These are phyloP conservation scores for Debaryomyces robertsiae DNA, from an alignment of 1,139 yeast species.

Conservation along the genomic window DNA sequence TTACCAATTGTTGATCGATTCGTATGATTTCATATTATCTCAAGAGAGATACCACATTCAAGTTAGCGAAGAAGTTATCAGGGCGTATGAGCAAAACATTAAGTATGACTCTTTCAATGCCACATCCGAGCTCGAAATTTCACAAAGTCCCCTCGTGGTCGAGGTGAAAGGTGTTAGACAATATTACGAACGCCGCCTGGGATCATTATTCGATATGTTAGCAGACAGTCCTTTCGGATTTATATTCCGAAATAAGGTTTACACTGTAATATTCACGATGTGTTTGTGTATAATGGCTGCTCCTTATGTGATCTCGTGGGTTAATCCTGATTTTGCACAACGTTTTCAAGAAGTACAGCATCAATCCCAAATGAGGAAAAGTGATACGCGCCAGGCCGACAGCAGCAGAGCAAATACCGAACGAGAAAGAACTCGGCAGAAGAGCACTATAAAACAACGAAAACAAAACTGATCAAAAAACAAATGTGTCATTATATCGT, in stretches of 20 bases:
- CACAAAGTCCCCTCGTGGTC: slow-evolving; percentile 27
- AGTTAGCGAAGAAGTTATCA: slow-evolving; percentile 21
- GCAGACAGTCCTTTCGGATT: slow-evolving; percentile 48
- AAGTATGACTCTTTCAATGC: slow-evolving; percentile 20
- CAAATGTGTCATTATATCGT: slow-evolving; percentile 2
- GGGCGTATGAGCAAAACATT: slow-evolving; percentile 29
- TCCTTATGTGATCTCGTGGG: slow-evolving; percentile 34
- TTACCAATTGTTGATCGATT: slow-evolving; percentile 36
- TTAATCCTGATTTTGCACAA: slow-evolving; percentile 44
- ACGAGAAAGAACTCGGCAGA: slow-evolving; percentile 1
- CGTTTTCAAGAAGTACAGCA: slow-evolving; percentile 32
- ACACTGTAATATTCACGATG: slow-evolving; percentile 36
- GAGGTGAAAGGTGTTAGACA: slow-evolving; percentile 26
- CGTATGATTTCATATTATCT: slow-evolving; percentile 40
- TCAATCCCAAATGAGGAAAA: slow-evolving; percentile 3
- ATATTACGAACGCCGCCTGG: slow-evolving; percentile 39
- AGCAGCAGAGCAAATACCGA: background rate
- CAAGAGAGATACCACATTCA: slow-evolving; percentile 30
- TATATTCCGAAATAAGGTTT: slow-evolving; percentile 40
- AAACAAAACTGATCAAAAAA: slow-evolving; percentile 1
- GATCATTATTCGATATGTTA: slow-evolving; percentile 37
- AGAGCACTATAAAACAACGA: slow-evolving; percentile 10
- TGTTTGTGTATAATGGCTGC: slow-evolving; percentile 35
- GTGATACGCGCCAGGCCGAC: too few species aligned
- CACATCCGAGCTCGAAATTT: slow-evolving; percentile 21